Conservation (phyloP, 2,329 filamentous ascomycete genomes). For the Cladobotryum mycophilum region DNA sequence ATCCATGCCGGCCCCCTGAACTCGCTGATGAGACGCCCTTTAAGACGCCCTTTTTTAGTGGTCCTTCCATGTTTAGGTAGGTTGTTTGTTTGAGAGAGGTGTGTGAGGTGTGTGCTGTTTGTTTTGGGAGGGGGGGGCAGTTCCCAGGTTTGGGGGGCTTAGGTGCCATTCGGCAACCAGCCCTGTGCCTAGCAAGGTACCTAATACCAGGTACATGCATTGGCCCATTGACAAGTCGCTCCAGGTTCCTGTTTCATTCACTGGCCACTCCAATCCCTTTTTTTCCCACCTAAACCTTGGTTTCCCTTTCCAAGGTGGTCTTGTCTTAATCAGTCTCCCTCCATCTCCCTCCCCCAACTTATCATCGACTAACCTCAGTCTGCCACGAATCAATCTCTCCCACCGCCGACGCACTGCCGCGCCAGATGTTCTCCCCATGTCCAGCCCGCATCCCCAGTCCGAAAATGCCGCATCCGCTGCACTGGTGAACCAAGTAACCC, state of each 20-base stretch:
- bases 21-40: background rate
- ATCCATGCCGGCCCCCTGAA: slow-evolving; percentile 6
- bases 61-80: too few species aligned
- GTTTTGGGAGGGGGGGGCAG: slow-evolving; percentile 3
- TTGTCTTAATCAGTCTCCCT: background rate
- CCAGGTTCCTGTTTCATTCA: slow-evolving; percentile 3
- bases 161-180: slow-evolving; percentile 2
- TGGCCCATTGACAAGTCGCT: background rate
- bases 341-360: slow-evolving; percentile 13
- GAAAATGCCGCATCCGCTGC: slow-evolving; percentile 51
- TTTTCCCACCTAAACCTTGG: slow-evolving; percentile 6
- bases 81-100: too few species aligned
- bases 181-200: background rate
- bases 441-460: slow-evolving; percentile 42
- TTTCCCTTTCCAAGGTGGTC: background rate
- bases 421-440: slow-evolving; percentile 56
- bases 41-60: too few species aligned
- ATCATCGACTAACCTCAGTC: slow-evolving; percentile 14
- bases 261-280: slow-evolving; percentile 2
- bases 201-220: background rate
- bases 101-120: background rate
- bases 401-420: slow-evolving; percentile 21
- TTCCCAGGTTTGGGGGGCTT: too few species aligned
- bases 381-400: slow-evolving; percentile 17
- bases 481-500: slow-evolving; percentile 32